A percentile compares a stretch with the other conserved stretches of the same genome.
Evolutionary conservation across 2,329 filamentous ascomycete genomes (phyloP).

Genomic region (Epichloe baconii): DNA sequence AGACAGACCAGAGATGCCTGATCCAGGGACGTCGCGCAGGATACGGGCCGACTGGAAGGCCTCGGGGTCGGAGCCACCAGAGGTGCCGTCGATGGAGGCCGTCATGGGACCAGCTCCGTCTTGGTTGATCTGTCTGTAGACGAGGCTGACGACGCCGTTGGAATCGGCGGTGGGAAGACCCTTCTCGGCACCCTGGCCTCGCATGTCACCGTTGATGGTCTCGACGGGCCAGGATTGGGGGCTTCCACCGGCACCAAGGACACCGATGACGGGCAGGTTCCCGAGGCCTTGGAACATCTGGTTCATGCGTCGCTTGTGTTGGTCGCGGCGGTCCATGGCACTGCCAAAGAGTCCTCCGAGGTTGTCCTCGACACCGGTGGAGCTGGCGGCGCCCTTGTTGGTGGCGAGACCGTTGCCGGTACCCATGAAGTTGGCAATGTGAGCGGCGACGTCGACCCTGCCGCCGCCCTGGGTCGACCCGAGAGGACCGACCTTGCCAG

Average conservation of each 20-base stretch:
- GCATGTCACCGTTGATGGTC: neutral
- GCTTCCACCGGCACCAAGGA: neutral
- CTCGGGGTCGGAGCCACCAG: conserved; percentile 1
- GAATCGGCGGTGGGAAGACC: conserved; percentile 2
- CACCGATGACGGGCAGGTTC: neutral
- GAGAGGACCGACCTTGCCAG: conserved; percentile 3
- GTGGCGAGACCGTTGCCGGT: neutral
- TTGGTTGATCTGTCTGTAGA: conserved; percentile 4
- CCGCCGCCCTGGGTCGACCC: conserved; percentile 5
- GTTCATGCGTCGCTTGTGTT: conserved; percentile 17
- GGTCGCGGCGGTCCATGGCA: conserved; percentile 8
- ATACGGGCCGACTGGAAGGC: conserved; percentile 2
- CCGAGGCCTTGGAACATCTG: conserved; percentile 13
- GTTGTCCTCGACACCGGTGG: conserved; percentile 29
- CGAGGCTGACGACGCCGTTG: neutral
- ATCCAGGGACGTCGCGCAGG: conserved; percentile 1
- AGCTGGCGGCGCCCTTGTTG: conserved; percentile 5
- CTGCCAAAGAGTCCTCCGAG: neutral
- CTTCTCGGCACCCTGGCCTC: neutral
- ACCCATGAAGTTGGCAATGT: conserved; percentile 5
- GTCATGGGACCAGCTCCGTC: conserved; percentile 3
- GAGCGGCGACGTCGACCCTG: conserved; percentile 1
- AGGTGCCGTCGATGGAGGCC: conserved; percentile 1
- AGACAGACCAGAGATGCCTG: conserved; percentile 1
- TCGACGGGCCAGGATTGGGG: neutral